Evolutionary conservation across 768 basidiomycete species (phyloP).

Genomic region (Lyophyllum decastes): DNA sequence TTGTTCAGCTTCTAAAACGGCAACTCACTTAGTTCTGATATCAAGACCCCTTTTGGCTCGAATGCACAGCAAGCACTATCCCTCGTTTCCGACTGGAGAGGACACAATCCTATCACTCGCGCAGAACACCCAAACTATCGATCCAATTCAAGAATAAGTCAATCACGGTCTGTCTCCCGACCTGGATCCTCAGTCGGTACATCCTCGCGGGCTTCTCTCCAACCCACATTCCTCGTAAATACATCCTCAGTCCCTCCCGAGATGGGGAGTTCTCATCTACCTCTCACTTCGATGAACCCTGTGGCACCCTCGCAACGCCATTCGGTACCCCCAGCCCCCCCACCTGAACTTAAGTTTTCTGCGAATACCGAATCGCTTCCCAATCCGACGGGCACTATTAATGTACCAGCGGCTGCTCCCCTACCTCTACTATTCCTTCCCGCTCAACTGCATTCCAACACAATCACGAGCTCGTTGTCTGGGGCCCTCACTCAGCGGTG

Average conservation of each 20-base stretch:
- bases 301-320: conserved; percentile 1
- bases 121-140: not conserved
- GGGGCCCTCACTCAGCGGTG: not conserved
- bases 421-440: not conserved
- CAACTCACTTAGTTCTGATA: not conserved
- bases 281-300: conserved; percentile 9
- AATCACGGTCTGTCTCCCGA: not conserved
- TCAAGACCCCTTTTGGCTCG: not conserved
- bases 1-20: not conserved
- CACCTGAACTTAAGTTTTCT: not conserved
- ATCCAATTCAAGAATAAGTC: not conserved
- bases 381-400: not conserved
- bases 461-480: not conserved
- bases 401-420: not conserved
- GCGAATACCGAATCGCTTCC: not conserved
- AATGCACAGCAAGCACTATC: not conserved
- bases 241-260: not conserved
- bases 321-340: not conserved
- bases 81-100: not conserved
- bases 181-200: not conserved
- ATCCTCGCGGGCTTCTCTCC: conserved; percentile 1
- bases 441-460: not conserved
- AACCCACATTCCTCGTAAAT: conserved; percentile 5
- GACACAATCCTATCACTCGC: not conserved
- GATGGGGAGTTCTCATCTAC: not conserved